Evolutionary conservation across 116 monocot genomes (phyloP).

Genomic region (Thalassia testudinum): DNA sequence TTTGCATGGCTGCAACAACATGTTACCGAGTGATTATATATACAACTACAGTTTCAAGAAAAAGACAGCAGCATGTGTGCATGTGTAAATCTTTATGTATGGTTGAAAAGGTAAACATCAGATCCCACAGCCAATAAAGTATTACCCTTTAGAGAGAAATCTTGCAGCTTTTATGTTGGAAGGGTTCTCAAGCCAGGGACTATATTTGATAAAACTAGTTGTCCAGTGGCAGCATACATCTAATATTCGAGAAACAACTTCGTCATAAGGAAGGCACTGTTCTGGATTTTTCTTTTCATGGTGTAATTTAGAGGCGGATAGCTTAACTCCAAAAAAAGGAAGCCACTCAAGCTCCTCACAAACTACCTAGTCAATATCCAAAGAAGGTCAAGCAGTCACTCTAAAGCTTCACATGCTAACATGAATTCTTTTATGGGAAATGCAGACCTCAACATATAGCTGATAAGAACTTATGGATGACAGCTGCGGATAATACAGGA

Average conservation of each 20-base stretch:
- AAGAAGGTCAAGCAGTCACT: not conserved
- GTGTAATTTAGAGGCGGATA: slow-evolving; percentile 11
- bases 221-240: slow-evolving; percentile 91
- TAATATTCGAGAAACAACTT: slow-evolving; percentile 48
- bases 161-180: slow-evolving; percentile 90
- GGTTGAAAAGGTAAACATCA: too few relatives aligned
- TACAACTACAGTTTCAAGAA: too few relatives aligned
- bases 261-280: slow-evolving; percentile 22
- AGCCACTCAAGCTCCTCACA: slow-evolving; percentile 97
- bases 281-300: slow-evolving; percentile 27
- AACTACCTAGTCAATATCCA: slow-evolving; percentile 42
- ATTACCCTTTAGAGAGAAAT: slow-evolving; percentile 82
- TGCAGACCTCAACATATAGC: slow-evolving; percentile 81
- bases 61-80: too few relatives aligned
- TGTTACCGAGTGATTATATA: too few relatives aligned
- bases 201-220: slow-evolving; percentile 89
- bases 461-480: slow-evolving; percentile 98
- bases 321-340: slow-evolving; percentile 57
- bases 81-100: too few relatives aligned
- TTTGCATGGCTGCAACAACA: slow-evolving; percentile 45
- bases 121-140: too few relatives aligned
- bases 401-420: too few relatives aligned
- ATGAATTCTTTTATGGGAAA: slow-evolving; percentile 4
- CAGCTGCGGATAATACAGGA: slow-evolving; percentile 88
- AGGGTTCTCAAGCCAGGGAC: slow-evolving; percentile 75